Evolutionary conservation across 2,329 filamentous ascomycete genomes (phyloP).

Genomic region (Magnaporthiopsis poae): DNA sequence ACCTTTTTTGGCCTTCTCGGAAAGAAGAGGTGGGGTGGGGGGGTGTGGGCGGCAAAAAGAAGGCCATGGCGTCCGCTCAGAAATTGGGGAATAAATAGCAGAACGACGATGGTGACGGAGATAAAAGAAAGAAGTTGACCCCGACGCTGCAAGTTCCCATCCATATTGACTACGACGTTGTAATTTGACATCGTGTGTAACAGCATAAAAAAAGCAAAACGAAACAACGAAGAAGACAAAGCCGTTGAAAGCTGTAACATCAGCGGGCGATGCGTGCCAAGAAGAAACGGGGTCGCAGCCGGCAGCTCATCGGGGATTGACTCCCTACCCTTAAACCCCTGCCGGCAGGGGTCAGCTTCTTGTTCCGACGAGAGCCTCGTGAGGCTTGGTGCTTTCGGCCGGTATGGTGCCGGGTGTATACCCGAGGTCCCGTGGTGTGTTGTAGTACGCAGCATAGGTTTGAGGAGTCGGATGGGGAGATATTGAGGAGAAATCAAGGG

Average conservation of each 20-base stretch:
- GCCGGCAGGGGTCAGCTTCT: neutral
- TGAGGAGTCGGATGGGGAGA: neutral
- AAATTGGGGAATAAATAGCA: neutral
- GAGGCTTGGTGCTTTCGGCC: neutral
- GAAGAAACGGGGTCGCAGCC: conserved; percentile 9
- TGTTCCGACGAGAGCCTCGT: neutral
- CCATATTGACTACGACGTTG: neutral
- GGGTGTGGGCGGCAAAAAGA: neutral
- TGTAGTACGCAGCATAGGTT: neutral
- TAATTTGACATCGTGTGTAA: neutral
- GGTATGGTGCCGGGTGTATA: neutral
- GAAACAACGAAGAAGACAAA: conserved; percentile 4
- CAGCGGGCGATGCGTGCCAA: neutral
- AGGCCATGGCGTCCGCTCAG: neutral
- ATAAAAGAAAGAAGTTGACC: neutral
- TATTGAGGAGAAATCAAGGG: no score
- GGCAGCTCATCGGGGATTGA: conserved; percentile 4
- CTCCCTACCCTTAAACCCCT: neutral
- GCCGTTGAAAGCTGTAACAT: neutral
- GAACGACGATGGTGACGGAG: neutral
- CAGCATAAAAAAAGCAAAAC: neutral
- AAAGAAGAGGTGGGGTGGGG: neutral
- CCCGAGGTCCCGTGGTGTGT: neutral
- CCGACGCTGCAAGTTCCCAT: neutral
- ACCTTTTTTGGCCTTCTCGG: neutral